phyloP scores from a whole-genome alignment of 2,329 filamentous ascomycete genomes.

The Fusarium sp. region DNA sequence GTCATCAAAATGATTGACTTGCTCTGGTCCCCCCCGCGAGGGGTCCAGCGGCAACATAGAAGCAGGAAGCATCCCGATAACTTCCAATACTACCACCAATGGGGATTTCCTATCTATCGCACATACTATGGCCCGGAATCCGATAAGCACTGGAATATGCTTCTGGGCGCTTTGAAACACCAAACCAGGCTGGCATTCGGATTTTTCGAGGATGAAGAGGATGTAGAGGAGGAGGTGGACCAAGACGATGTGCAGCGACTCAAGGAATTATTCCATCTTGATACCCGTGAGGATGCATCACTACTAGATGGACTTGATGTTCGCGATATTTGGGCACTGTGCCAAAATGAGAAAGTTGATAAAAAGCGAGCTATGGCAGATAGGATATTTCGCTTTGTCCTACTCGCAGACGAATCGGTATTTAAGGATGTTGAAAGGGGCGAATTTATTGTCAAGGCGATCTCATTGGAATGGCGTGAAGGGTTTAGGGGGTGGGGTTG shows the following conservation, averaged over 20 bases:
- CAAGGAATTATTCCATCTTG: constrained; percentile 9
- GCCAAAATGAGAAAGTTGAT: background rate
- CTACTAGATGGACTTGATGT: constrained; percentile 9
- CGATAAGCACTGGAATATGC: constrained; percentile 5
- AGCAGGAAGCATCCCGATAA: constrained; percentile 6
- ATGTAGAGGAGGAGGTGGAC: background rate
- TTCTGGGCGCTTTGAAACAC: background rate
- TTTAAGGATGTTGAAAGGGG: background rate
- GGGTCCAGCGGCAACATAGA: background rate
- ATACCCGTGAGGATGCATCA: constrained; percentile 4
- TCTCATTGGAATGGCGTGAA: background rate
- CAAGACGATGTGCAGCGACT: background rate
- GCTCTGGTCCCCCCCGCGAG: constrained; percentile 6
- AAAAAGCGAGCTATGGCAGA: background rate
- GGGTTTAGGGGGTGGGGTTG: background rate
- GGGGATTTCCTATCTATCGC: constrained; percentile 27
- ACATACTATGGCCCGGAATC: constrained; percentile 10
- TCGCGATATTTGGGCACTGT: constrained; percentile 1
- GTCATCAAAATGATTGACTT: constrained; percentile 13
- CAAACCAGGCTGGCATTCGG: constrained; percentile 9
- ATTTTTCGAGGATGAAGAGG: background rate
- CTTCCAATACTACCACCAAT: constrained; percentile 3
- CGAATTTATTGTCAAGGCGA: background rate
- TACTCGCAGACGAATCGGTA: background rate
- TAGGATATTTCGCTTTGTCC: background rate